phyloP scores from a whole-genome alignment of 2,329 filamentous ascomycete genomes.

The Fonsecaea multimorphosa region DNA sequence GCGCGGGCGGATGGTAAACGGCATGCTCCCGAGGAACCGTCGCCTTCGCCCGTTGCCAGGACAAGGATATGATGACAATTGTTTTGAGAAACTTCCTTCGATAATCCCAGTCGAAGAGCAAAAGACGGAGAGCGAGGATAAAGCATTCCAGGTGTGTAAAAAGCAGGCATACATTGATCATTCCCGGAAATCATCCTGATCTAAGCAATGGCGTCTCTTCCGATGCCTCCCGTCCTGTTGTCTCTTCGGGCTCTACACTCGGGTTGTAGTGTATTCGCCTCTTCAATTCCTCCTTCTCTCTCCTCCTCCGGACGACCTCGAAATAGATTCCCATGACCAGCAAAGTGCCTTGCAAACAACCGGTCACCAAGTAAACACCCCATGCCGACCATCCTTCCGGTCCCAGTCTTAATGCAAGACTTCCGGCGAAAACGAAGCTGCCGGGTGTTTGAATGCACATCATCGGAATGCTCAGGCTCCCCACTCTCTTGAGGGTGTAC shows the following conservation, averaged over 20 bases:
- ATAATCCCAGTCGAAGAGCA: not conserved
- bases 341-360: constrained; percentile 79
- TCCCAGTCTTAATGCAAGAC: constrained; percentile 79
- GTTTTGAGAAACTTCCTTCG: not conserved
- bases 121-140: not conserved
- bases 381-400: constrained; percentile 91
- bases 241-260: constrained; percentile 1
- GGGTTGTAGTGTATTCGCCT: constrained; percentile 28
- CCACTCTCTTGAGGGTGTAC: constrained; percentile 80
- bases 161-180: not conserved
- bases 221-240: constrained; percentile 10
- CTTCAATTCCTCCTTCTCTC: constrained; percentile 33
- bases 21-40: constrained; percentile 34
- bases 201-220: constrained; percentile 31
- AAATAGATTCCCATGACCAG: constrained; percentile 82
- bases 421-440: constrained; percentile 85
- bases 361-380: constrained; percentile 88
- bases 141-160: not conserved
- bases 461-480: constrained; percentile 93
- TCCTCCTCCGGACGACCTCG: constrained; percentile 39
- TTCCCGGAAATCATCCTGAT: constrained; percentile 5
- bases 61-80: constrained; percentile 1
- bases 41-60: constrained; percentile 7
- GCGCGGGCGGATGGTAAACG: constrained; percentile 37
- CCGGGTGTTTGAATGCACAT: constrained; percentile 98